phyloP scores from a whole-genome alignment of 768 basidiomycete genomes.

The Trametes punicea region DNA sequence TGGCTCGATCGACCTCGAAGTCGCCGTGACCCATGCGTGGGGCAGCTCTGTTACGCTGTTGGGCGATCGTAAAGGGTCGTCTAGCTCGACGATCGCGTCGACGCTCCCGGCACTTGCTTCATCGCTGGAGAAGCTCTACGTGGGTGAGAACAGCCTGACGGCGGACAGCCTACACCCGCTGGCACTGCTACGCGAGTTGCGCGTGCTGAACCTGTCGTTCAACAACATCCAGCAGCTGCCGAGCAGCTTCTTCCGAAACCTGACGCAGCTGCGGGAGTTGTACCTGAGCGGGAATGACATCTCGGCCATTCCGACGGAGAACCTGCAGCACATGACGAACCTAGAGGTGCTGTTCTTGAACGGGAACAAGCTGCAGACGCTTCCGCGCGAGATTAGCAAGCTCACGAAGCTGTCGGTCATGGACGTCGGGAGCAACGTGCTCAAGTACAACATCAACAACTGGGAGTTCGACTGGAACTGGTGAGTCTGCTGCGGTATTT shows the following conservation, averaged over 20 bases:
- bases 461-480: constrained; percentile 99
- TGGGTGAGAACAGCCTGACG: constrained; percentile 85
- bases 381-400: constrained; percentile 88
- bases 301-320: constrained; percentile 85
- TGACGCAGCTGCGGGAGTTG: constrained; percentile 73
- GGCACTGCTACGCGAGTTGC: constrained; percentile 71
- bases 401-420: constrained; percentile 73
- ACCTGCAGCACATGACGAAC: constrained; percentile 66
- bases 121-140: constrained; percentile 73
- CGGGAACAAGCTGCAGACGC: constrained; percentile 88
- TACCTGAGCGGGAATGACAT: constrained; percentile 96
- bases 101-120: constrained; percentile 57
- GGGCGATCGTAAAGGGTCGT: constrained; percentile 41
- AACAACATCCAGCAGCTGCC: constrained; percentile 93
- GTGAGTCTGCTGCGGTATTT: constrained; percentile 42
- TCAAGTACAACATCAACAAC: constrained; percentile 98
- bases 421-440: constrained; percentile 89
- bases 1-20: constrained; percentile 12
- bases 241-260: constrained; percentile 65
- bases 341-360: constrained; percentile 83
- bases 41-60: constrained; percentile 12
- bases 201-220: constrained; percentile 87
- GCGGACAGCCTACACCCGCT: constrained; percentile 77
- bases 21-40: constrained; percentile 5
- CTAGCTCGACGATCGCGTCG: constrained; percentile 28